Conservation (phyloP, 1,139 yeast genomes). For the Debaryomyces singareniensis region DNA sequence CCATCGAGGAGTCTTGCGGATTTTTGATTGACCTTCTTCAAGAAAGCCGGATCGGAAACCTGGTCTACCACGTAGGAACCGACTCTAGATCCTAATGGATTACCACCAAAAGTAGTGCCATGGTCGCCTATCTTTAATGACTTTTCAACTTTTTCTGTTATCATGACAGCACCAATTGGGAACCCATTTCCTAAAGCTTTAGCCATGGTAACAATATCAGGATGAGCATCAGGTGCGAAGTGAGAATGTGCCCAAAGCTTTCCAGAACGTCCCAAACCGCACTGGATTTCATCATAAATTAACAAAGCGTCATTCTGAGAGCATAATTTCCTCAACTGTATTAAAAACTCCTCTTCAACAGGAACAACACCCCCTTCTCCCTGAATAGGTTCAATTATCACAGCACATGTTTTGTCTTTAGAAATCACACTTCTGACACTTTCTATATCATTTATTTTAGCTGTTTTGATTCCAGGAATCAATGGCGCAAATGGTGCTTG, state of each 20-base stretch:
- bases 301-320: slow-evolving; percentile 64
- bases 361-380: slow-evolving; percentile 95
- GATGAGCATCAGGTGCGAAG: slow-evolving; percentile 73
- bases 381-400: slow-evolving; percentile 92
- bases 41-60: slow-evolving; percentile 55
- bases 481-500: slow-evolving; percentile 87
- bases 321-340: slow-evolving; percentile 63
- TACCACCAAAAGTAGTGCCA: slow-evolving; percentile 97
- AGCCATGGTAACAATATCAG: slow-evolving; percentile 90
- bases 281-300: slow-evolving; percentile 93
- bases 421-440: slow-evolving; percentile 54
- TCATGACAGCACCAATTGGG: slow-evolving; percentile 93
- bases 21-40: slow-evolving; percentile 52
- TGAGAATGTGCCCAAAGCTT: slow-evolving; percentile 86
- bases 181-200: slow-evolving; percentile 97
- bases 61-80: slow-evolving; percentile 70
- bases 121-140: slow-evolving; percentile 86
- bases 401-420: slow-evolving; percentile 75
- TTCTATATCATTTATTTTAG: slow-evolving; percentile 52
- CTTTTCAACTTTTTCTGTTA: slow-evolving; percentile 70
- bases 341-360: slow-evolving; percentile 56
- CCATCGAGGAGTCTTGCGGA: slow-evolving; percentile 48
- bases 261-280: slow-evolving; percentile 94
- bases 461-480: slow-evolving; percentile 75
- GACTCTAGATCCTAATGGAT: slow-evolving; percentile 83